A percentile compares a stretch with the other conserved stretches of the same genome.
Evolutionary conservation across 805 yeast genomes (phyloP).

Genomic region (Ogataea kodamae): DNA sequence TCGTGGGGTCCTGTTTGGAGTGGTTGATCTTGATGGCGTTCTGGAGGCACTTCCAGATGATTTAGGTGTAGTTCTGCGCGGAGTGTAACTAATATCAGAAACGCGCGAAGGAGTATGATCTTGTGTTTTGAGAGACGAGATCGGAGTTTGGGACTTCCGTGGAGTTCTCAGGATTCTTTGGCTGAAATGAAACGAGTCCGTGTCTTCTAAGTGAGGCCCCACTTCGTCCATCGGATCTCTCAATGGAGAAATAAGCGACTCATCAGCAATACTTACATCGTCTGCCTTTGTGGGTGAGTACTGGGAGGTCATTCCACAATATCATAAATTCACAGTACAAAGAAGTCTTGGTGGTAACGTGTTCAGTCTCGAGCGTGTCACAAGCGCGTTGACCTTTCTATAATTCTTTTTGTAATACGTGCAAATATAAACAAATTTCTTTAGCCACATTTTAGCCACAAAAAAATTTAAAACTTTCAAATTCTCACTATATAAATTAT

Average conservation of each 20-base stretch:
- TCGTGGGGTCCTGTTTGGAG: conserved; percentile 24
- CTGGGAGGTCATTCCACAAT: conserved; percentile 7
- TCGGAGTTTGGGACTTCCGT: conserved; percentile 6
- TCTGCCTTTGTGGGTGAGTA: conserved; percentile 14
- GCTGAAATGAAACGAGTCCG: no score
- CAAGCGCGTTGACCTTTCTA: no score
- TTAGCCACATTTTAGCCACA: conserved; percentile 5
- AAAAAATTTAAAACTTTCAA: conserved; percentile 2
- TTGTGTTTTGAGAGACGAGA: conserved; percentile 2
- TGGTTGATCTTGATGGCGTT: conserved; percentile 16
- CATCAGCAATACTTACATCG: conserved; percentile 12
- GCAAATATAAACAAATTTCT: conserved; percentile 3
- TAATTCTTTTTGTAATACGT: no score
- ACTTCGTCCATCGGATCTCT: conserved; percentile 7
- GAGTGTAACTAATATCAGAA: conserved; percentile 4
- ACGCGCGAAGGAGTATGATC: conserved; percentile 6
- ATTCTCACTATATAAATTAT: conserved; percentile 1
- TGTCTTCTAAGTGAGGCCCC: conserved; percentile 1
- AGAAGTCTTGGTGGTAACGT: no score
- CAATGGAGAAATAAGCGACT: conserved; percentile 15
- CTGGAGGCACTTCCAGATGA: conserved; percentile 8
- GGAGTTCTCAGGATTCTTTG: conserved; percentile 8
- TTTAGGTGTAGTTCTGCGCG: conserved; percentile 6
- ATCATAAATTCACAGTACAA: no score
- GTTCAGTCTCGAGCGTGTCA: no score